Evolutionary conservation across 768 basidiomycete species (phyloP), one percentile per base, ranked within the genome.

Genomic region (Termitomyces titanicus): DNA sequence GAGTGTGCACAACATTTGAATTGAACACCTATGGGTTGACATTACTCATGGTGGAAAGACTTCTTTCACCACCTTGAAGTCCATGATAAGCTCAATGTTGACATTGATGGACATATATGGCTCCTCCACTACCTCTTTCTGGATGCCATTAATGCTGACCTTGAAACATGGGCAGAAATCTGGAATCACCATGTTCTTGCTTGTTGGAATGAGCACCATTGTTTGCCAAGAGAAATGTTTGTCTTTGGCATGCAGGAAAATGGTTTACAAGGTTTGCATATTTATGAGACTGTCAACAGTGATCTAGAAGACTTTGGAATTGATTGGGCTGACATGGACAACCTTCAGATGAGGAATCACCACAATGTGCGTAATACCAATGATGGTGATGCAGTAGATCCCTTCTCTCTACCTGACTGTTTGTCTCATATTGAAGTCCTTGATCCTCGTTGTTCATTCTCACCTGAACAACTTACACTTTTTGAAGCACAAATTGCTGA

Each of bases 21-120:
- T 76, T 31, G 73, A 78, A 45, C 59, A 69, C 1, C 59, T 77
- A 0, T 78, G 76, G 74, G 63, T 63, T 27, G 71, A 77, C 43
- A 64, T 76, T 13, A 76, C 71, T 0, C 17, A 40, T 17, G 68
- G 66, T 79, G 76, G 75, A 70, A 73, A 42, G 40, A 54, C 0
- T 74, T 76, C 47, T 77, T 77, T 57, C 31, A 59, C 18, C 55
- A 62, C 2, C 68, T 79, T 5, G 73, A 78, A 51, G 37, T 52
- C 3, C 39, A 63, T 12, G 44, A 67, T 34, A 57, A 64, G 0
- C 65, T 79, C 0, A 54, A 74, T 39, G 53, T 50, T 2, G 48
- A 65, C 17, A 35, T 56, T 8, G 35, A 61, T 7, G 58, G 51
- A 12, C 74, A 77, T 53, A 71, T 75, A 38, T 79, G 76, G 74